Evolutionary conservation across 371 early-diverging fungal species (phyloP).

Genomic region (Mortierella sp.): DNA sequence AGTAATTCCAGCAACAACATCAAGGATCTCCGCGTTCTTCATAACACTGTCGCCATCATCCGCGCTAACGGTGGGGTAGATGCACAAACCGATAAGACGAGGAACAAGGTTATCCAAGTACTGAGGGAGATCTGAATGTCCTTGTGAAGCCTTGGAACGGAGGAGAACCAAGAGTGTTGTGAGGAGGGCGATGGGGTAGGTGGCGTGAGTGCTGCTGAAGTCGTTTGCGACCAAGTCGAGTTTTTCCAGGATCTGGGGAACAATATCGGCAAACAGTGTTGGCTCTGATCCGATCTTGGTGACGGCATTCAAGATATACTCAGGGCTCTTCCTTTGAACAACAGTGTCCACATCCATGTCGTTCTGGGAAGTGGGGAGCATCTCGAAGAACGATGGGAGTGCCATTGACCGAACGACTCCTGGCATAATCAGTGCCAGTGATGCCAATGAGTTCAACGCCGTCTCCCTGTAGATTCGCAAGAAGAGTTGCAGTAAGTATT

Average conservation of each 20-base stretch:
- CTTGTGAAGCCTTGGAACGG: slow-evolving; percentile 57
- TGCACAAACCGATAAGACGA: slow-evolving; percentile 61
- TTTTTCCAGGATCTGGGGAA: slow-evolving; percentile 53
- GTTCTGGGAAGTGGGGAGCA: slow-evolving; percentile 50
- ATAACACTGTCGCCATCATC: slow-evolving; percentile 47
- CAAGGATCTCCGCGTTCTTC: slow-evolving; percentile 56
- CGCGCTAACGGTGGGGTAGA: slow-evolving; percentile 60
- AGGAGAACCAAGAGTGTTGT: slow-evolving; percentile 61
- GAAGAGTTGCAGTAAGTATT: not conserved
- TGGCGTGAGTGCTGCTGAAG: slow-evolving; percentile 24
- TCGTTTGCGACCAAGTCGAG: slow-evolving; percentile 35
- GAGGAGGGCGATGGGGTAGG: slow-evolving; percentile 64
- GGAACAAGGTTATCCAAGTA: slow-evolving; percentile 63
- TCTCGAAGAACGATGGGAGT: slow-evolving; percentile 50
- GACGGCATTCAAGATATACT: slow-evolving; percentile 53
- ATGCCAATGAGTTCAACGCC: slow-evolving; percentile 53
- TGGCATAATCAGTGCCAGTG: slow-evolving; percentile 55
- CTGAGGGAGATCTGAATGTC: slow-evolving; percentile 63
- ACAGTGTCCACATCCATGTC: slow-evolving; percentile 57
- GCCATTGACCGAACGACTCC: slow-evolving; percentile 49
- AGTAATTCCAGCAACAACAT: slow-evolving; percentile 62
- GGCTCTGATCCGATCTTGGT: slow-evolving; percentile 59
- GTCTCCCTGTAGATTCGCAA: slow-evolving; percentile 34
- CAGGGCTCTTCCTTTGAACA: slow-evolving; percentile 42
- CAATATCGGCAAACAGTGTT: slow-evolving; percentile 53